Conservation (phyloP, 1,284 basidiomycete genomes). For the Fomes fomentarius region DNA sequence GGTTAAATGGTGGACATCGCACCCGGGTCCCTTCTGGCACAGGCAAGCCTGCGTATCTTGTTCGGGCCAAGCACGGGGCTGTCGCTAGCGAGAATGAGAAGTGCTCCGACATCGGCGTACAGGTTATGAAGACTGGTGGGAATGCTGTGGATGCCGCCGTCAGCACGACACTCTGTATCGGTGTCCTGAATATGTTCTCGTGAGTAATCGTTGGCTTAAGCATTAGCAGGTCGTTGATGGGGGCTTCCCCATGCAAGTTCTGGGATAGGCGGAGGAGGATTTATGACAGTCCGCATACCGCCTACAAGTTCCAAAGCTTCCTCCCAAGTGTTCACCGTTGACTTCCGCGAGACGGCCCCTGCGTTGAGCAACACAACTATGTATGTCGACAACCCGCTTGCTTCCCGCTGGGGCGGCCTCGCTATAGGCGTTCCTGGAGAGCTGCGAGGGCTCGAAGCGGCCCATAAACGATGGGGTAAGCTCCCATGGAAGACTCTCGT, state of each 20-base stretch:
- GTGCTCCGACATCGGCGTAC: conserved; percentile 85
- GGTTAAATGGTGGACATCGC: conserved; percentile 8
- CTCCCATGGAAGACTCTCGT: conserved; percentile 82
- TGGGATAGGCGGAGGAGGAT: conserved; percentile 91
- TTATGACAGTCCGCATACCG: conserved; percentile 87
- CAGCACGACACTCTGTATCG: conserved; percentile 80
- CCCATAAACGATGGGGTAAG: conserved; percentile 79
- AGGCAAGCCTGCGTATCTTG: conserved; percentile 75
- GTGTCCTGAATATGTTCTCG: conserved; percentile 90
- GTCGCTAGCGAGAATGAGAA: conserved; percentile 86
- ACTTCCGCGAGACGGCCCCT: conserved; percentile 91
- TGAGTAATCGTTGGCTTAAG: conserved; percentile 39
- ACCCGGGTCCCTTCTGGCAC: conserved; percentile 24
- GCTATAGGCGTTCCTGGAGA: conserved; percentile 88
- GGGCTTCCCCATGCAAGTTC: conserved; percentile 47
- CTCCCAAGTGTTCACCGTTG: conserved; percentile 75
- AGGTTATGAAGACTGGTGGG: conserved; percentile 79
- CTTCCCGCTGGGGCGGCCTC: conserved; percentile 76
- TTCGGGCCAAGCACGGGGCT: conserved; percentile 75
- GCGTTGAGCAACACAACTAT: conserved; percentile 72
- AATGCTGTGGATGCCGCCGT: conserved; percentile 92
- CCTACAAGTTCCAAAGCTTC: conserved; percentile 41
- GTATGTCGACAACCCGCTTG: conserved; percentile 59
- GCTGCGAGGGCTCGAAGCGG: conserved; percentile 80
- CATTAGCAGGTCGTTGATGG: neutral